Base-by-base conservation (phyloP, 2,329 filamentous ascomycete genomes). In the Magnaporthiopsis incrustans region DNA sequence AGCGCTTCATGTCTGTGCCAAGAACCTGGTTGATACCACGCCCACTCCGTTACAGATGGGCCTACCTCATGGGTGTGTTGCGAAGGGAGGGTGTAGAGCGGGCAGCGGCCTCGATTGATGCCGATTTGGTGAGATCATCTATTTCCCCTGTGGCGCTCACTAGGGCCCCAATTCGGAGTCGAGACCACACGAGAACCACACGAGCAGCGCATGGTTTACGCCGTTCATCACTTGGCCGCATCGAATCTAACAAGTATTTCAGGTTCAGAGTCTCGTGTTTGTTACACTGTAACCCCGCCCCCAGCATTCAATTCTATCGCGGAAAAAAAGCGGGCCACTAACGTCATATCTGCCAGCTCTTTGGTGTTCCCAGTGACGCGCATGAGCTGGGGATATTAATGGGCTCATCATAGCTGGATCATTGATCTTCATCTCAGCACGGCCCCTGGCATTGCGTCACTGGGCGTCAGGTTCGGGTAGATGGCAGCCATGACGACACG, bases 81-180 rank as follows among this genome's bases (percentile, higher is more conserved):
- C 27, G 27, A 44, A 7, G 38, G 38, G 38, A 44, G 38, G 38
- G 38, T 44, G 38, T 7, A 15, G 22, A 44, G 38, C 38, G 38
- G 15, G 18, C 38, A 5, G 38, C 38, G 38, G 38, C 18, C 15
- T 22, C 15, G 38, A 15, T 22, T 6, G 15, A 7, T 44, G 15
- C 44, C 18, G 44, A 50, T 50, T 50, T 18, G 44, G 15, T n/a
- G 60, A 61, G 60, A 44, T 61, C 60, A 61, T 61, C 26, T n/a
- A 61, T 57, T 26, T 38, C 14, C 14, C 14, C 14, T 22, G 60
- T 30, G 44, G 35, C 35, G 35, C 35, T 38, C 44, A 14, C 22
- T 5, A 15, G 6, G 35, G 32, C 12, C 1, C 44, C 22, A 2
- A 53, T n/a, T 53, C 44, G 8, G 7, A 2, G 22, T 18, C 22